Conservation (phyloP, 148 eudicot species). For the Rhododendron griersonianum region DNA sequence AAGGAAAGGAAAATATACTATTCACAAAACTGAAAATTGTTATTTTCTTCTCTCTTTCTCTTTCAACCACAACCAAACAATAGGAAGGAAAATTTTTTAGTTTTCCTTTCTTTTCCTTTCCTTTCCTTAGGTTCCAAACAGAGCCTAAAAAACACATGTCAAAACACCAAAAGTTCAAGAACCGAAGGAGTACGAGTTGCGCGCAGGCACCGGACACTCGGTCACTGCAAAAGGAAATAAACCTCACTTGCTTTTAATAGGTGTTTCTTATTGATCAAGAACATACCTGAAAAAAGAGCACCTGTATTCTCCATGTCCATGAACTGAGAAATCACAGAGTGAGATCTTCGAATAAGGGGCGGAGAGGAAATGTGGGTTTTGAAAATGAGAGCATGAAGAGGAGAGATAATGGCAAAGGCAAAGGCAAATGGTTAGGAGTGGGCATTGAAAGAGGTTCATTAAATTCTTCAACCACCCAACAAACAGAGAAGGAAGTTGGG, state of each 20-base stretch:
- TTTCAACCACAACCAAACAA: too few relatives aligned
- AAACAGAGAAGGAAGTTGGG: slow-evolving; percentile 20
- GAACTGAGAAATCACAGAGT: neutral
- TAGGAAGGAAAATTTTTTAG: too few relatives aligned
- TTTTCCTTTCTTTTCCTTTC: too few relatives aligned
- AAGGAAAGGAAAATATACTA: too few relatives aligned
- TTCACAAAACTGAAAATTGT: too few relatives aligned
- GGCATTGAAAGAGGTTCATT: slow-evolving; percentile 12
- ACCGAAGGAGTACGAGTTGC: neutral
- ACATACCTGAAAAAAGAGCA: neutral
- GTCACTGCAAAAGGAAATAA: neutral
- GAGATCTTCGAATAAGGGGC: neutral
- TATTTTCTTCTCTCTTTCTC: too few relatives aligned
- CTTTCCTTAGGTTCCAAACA: too few relatives aligned
- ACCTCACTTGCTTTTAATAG: neutral
- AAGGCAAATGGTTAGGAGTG: neutral
- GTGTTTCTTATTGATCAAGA: neutral
- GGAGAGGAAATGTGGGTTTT: neutral
- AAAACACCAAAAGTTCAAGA: neutral
- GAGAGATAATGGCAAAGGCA: neutral
- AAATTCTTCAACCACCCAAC: slow-evolving; percentile 26
- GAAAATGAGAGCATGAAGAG: neutral
- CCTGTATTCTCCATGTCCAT: neutral
- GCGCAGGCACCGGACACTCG: neutral
- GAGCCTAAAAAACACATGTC: neutral